Evolutionary conservation across 805 yeast genomes (phyloP).

Genomic region (Candida easanensis): DNA sequence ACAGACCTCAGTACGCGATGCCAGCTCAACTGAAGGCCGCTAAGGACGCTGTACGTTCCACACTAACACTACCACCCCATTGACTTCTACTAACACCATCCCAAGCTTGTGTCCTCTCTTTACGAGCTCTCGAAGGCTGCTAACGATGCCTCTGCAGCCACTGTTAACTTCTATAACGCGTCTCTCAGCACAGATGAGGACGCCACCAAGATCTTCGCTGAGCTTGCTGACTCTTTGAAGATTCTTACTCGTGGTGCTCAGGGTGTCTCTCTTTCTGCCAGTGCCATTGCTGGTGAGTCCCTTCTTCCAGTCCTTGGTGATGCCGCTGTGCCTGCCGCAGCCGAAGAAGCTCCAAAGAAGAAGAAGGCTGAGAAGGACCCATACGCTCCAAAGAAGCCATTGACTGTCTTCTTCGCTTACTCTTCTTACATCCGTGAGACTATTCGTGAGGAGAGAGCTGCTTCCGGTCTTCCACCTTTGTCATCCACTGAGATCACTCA

Average conservation of each 20-base stretch:
- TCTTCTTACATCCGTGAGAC: constrained; percentile 70
- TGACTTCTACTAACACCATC: constrained; percentile 1
- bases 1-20: constrained; percentile 9
- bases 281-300: constrained; percentile 15
- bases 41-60: constrained; percentile 24
- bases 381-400: constrained; percentile 92
- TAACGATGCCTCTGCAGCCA: constrained; percentile 75
- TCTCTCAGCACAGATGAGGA: constrained; percentile 46
- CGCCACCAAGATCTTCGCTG: constrained; percentile 42
- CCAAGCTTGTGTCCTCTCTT: constrained; percentile 69
- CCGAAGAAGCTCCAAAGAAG: constrained; percentile 29
- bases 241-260: constrained; percentile 36
- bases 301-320: constrained; percentile 14
- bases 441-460: constrained; percentile 64
- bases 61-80: background rate
- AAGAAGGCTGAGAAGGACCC: constrained; percentile 72
- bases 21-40: constrained; percentile 25
- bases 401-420: constrained; percentile 81
- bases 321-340: constrained; percentile 6
- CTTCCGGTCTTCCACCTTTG: constrained; percentile 57
- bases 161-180: constrained; percentile 70
- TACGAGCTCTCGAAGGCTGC: constrained; percentile 87
- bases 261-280: constrained; percentile 28
- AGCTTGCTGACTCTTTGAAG: constrained; percentile 40
- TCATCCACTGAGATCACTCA: constrained; percentile 76